Conservation (phyloP, 495 filamentous ascomycete genomes). For the Saxophila tyrrhenica region DNA sequence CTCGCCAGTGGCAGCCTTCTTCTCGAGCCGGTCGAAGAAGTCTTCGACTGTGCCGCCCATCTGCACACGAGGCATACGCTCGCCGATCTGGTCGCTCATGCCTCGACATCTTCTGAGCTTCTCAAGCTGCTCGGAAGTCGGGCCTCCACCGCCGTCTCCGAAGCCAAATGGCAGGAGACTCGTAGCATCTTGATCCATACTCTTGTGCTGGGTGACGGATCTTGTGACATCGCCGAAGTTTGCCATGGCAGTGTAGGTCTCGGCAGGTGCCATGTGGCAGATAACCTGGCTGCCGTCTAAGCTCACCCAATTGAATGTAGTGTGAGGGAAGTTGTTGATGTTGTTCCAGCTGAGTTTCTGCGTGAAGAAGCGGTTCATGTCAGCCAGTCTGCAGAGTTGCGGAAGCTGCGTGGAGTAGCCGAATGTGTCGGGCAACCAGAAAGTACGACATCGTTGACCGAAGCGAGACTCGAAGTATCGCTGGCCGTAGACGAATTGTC, state of each 20-base stretch:
- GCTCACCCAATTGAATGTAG: conserved; percentile 95
- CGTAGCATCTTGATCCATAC: conserved; percentile 77
- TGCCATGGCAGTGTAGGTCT: conserved; percentile 90
- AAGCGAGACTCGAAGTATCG: conserved; percentile 90
- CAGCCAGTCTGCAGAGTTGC: conserved; percentile 79
- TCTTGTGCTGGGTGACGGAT: conserved; percentile 87
- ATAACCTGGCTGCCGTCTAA: conserved; percentile 92
- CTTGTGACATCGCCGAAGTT: conserved; percentile 92
- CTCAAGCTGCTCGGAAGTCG: conserved; percentile 86
- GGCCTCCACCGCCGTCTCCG: conserved; percentile 90
- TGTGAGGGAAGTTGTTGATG: conserved; percentile 97
- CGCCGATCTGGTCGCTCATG: conserved; percentile 74
- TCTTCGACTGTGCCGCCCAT: conserved; percentile 92
- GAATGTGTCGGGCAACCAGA: conserved; percentile 97
- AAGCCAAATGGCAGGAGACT: conserved; percentile 90
- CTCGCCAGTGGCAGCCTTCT: conserved; percentile 52
- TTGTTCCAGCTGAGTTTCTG: conserved; percentile 97
- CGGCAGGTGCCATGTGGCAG: conserved; percentile 89
- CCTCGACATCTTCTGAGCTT: conserved; percentile 92
- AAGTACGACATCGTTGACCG: conserved; percentile 76
- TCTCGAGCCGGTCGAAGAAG: conserved; percentile 76
- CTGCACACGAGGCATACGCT: conserved; percentile 65
- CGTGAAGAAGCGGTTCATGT: conserved; percentile 93
- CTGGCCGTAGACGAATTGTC: conserved; percentile 94
- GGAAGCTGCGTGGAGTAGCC: conserved; percentile 92